A percentile compares a stretch with the other conserved stretches of the same genome.
Conservation (phyloP, 1,139 yeast species). For the Saccharomyces hybrid region DNA sequence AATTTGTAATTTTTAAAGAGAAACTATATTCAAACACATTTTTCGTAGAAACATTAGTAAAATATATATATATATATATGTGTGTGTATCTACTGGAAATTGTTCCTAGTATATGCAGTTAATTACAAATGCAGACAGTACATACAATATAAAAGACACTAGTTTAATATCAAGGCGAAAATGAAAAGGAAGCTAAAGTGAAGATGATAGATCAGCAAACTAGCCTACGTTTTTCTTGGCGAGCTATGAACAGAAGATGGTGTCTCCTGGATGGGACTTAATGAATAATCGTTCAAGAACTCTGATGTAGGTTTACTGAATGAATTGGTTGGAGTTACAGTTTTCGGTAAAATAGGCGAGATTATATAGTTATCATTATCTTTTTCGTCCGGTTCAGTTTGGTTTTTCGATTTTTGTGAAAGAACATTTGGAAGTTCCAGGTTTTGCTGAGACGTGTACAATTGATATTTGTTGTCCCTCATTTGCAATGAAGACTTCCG, state of each 20-base stretch:
- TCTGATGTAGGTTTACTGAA: slow-evolving; percentile 22
- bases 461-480: not conserved
- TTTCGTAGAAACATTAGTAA: not conserved
- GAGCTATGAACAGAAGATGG: slow-evolving; percentile 26
- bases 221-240: slow-evolving; percentile 12
- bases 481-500: not conserved
- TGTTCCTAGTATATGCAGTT: not conserved
- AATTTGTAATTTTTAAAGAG: not conserved
- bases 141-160: not conserved
- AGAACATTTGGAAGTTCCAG: not conserved
- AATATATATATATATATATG: not conserved
- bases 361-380: not conserved
- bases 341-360: slow-evolving; percentile 1
- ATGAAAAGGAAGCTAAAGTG: not conserved
- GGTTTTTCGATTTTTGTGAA: not conserved
- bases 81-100: not conserved
- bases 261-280: slow-evolving; percentile 31
- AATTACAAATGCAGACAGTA: not conserved
- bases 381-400: not conserved
- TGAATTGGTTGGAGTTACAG: slow-evolving; percentile 16
- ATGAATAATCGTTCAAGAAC: slow-evolving; percentile 16
- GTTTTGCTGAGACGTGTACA: not conserved
- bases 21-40: not conserved
- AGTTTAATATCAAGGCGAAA: not conserved
- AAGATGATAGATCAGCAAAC: not conserved